Conservation (phyloP, 768 basidiomycete genomes). For the Termitomyces sp. region DNA sequence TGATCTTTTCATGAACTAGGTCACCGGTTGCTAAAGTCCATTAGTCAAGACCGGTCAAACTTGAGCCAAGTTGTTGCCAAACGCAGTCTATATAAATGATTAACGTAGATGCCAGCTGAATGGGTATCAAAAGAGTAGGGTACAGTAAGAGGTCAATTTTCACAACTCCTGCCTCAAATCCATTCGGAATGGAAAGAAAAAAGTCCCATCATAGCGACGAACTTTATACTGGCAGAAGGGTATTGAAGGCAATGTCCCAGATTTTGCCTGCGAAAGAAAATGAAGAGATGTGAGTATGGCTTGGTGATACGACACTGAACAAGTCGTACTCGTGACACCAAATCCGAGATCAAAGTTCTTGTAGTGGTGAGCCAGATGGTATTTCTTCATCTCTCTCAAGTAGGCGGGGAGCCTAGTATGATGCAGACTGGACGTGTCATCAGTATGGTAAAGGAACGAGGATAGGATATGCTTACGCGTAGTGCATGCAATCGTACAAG, state of each 20-base stretch:
- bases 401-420: slow-evolving; percentile 86
- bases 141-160: neutral
- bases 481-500: slow-evolving; percentile 89
- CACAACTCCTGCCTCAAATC: neutral
- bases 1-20: neutral
- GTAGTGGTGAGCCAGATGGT: slow-evolving; percentile 97
- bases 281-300: slow-evolving; percentile 1
- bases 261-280: slow-evolving; percentile 61
- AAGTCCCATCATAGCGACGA: neutral
- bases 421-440: slow-evolving; percentile 53
- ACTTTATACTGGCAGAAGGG: slow-evolving; percentile 61
- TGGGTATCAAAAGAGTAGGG: neutral
- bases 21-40: neutral
- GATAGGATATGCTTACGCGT: slow-evolving; percentile 57
- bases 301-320: neutral
- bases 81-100: neutral
- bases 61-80: neutral
- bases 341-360: slow-evolving; percentile 98
- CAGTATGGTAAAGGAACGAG: slow-evolving; percentile 1
- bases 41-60: neutral
- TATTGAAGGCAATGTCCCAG: slow-evolving; percentile 93
- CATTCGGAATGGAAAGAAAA: neutral
- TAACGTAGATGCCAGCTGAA: neutral
- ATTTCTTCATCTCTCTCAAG: slow-evolving; percentile 91
- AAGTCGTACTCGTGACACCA: slow-evolving; percentile 81